Conservation (phyloP, 2,329 filamentous ascomycete genomes). For the Raffaelea ambrosiae region DNA sequence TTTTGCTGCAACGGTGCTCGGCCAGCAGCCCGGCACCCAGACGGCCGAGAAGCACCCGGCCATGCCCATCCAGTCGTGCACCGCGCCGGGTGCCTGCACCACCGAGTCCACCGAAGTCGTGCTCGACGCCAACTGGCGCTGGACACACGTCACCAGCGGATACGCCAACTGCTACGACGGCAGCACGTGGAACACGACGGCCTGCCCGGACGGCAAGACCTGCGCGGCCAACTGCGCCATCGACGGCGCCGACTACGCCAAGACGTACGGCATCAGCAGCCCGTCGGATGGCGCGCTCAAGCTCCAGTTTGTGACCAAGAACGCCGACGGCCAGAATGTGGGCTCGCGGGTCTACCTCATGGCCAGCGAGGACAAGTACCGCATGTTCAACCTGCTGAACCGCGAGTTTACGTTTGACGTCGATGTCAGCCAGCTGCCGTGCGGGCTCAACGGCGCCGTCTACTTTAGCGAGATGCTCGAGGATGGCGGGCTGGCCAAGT, state of each 20-base stretch:
- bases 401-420: conserved; percentile 59
- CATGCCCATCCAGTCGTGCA: conserved; percentile 43
- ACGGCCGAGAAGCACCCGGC: conserved; percentile 41
- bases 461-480: conserved; percentile 43
- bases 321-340: conserved; percentile 24
- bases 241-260: conserved; percentile 44
- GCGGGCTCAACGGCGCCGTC: conserved; percentile 53
- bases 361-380: conserved; percentile 21
- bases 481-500: conserved; percentile 37
- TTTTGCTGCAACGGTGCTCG: conserved; percentile 31
- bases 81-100: conserved; percentile 35
- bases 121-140: conserved; percentile 50
- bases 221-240: conserved; percentile 50
- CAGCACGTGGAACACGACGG: conserved; percentile 35
- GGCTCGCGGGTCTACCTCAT: conserved; percentile 25
- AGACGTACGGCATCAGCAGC: conserved; percentile 43
- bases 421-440: conserved; percentile 53
- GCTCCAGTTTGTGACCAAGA: conserved; percentile 37
- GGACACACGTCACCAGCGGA: conserved; percentile 38
- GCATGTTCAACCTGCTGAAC: conserved; percentile 47
- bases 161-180: conserved; percentile 43
- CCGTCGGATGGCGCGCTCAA: conserved; percentile 33
- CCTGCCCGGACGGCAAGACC: conserved; percentile 36
- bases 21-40: conserved; percentile 38
- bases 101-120: conserved; percentile 38